Conservation (phyloP, 768 basidiomycete genomes). For the Galerina sulciceps region DNA sequence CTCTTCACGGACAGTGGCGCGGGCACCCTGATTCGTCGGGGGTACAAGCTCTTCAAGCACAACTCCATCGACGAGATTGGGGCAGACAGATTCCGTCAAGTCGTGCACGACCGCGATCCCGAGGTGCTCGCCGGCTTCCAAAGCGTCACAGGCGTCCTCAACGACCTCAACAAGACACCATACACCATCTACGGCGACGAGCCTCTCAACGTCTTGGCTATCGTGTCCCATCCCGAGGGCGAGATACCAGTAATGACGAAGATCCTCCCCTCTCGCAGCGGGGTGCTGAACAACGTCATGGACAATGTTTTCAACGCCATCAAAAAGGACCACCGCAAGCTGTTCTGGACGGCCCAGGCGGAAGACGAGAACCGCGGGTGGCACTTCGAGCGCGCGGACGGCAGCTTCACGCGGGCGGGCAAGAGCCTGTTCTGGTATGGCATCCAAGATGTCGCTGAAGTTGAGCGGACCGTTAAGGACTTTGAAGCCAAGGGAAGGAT, state of each 20-base stretch:
- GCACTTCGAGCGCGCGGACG: constrained; percentile 99
- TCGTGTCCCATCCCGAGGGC: constrained; percentile 90
- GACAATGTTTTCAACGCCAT: constrained; percentile 99
- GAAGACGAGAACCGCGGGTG: constrained; percentile 97
- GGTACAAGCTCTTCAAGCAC: constrained; percentile 97
- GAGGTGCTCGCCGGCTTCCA: constrained; percentile 83
- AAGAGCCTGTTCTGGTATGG: constrained; percentile 98
- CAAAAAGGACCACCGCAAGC: constrained; percentile 88
- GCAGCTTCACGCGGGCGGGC: constrained; percentile 94
- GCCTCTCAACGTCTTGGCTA: constrained; percentile 91
- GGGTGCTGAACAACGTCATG: constrained; percentile 90
- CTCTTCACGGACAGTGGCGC: constrained; percentile 98
- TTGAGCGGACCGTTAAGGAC: constrained; percentile 80
- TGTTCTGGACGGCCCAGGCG: constrained; percentile 98
- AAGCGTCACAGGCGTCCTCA: constrained; percentile 88
- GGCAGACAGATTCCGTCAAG: constrained; percentile 91
- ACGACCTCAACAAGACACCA: constrained; percentile 77
- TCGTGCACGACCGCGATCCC: constrained; percentile 94
- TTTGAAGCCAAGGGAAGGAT: constrained; percentile 84
- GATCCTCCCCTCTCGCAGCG: constrained; percentile 84
- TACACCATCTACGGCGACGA: constrained; percentile 99
- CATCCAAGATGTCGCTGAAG: constrained; percentile 86
- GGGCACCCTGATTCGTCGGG: constrained; percentile 96
- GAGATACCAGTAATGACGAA: constrained; percentile 93
- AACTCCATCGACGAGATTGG: constrained; percentile 81